Evolutionary conservation across 2,329 filamentous ascomycete genomes (phyloP).

Genomic region (Apiospora marii): DNA sequence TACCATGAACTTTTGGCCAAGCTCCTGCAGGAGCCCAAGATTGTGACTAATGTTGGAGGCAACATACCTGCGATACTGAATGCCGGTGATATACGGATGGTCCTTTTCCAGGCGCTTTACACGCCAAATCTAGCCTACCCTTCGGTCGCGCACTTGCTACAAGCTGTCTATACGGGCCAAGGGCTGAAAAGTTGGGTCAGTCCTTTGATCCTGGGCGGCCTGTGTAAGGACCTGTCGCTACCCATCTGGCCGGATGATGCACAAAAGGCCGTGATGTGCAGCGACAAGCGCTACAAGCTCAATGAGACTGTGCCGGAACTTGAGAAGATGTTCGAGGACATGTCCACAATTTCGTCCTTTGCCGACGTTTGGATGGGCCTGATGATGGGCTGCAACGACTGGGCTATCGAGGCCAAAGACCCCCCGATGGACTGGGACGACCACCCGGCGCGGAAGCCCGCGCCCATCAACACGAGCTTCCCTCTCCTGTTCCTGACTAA

Average conservation of each 20-base stretch:
- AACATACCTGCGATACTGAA: conserved; percentile 48
- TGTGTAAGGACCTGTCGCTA: conserved; percentile 36
- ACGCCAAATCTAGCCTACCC: conserved; percentile 43
- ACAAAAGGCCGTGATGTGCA: conserved; percentile 42
- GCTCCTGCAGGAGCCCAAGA: conserved; percentile 45
- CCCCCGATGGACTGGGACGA: conserved; percentile 43
- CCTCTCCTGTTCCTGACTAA: conserved; percentile 66
- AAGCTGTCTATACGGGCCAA: conserved; percentile 39
- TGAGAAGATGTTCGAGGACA: conserved; percentile 38
- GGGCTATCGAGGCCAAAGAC: conserved; percentile 43
- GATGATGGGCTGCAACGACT: conserved; percentile 46
- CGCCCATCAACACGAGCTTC: conserved; percentile 52
- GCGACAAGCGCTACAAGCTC: conserved; percentile 45
- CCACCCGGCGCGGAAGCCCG: conserved; percentile 39
- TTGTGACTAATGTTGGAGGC: conserved; percentile 37
- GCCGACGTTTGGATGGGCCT: conserved; percentile 46
- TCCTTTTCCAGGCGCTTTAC: conserved; percentile 48
- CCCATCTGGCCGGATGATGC: conserved; percentile 40
- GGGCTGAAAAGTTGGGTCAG: conserved; percentile 27
- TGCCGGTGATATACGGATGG: conserved; percentile 45
- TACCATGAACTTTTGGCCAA: conserved; percentile 42
- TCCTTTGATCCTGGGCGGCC: conserved; percentile 25
- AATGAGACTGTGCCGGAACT: conserved; percentile 43
- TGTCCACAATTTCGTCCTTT: conserved; percentile 44
- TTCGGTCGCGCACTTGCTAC: conserved; percentile 43